Conservation (phyloP, 2,329 filamentous ascomycete species). For the Capronia americana region DNA sequence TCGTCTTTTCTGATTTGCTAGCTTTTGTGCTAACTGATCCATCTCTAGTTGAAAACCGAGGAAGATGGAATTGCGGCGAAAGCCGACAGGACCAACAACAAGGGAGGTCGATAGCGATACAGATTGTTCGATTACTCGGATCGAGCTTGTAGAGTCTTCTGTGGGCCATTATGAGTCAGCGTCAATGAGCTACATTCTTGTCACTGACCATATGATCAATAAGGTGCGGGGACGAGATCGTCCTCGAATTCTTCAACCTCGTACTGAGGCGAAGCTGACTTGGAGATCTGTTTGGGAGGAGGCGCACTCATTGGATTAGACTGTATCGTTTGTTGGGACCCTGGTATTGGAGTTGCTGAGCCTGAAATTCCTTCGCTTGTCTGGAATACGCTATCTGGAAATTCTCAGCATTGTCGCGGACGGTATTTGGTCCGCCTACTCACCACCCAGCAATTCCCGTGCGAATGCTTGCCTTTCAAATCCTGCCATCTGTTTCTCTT, state of each 20-base stretch:
- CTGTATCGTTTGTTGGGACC: slow-evolving; percentile 8
- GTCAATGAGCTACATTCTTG: slow-evolving; percentile 24
- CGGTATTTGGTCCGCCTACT: slow-evolving; percentile 9
- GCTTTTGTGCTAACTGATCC: slow-evolving; percentile 62
- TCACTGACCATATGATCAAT: slow-evolving; percentile 28
- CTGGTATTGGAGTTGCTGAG: slow-evolving; percentile 13
- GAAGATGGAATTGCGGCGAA: slow-evolving; percentile 68
- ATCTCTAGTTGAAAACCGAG: slow-evolving; percentile 67
- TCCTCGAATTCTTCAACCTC: slow-evolving; percentile 38
- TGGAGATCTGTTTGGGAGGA: slow-evolving; percentile 31
- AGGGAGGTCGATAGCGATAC: slow-evolving; percentile 39
- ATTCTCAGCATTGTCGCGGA: slow-evolving; percentile 11
- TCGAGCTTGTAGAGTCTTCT: slow-evolving; percentile 28
- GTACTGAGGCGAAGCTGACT: slow-evolving; percentile 25
- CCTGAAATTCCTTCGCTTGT: slow-evolving; percentile 19
- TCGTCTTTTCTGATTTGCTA: slow-evolving; percentile 65
- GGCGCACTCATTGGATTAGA: slow-evolving; percentile 34
- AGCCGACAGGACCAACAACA: slow-evolving; percentile 60
- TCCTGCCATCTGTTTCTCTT: slow-evolving; percentile 57
- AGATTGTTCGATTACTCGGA: slow-evolving; percentile 23
- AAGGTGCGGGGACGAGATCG: slow-evolving; percentile 25
- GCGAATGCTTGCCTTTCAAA: slow-evolving; percentile 48
- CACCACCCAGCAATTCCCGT: slow-evolving; percentile 48
- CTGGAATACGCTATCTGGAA: slow-evolving; percentile 27
- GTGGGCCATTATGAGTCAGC: slow-evolving; percentile 32